Conservation (phyloP, 2,329 filamentous ascomycete species). For the Exophiala bonariae region DNA sequence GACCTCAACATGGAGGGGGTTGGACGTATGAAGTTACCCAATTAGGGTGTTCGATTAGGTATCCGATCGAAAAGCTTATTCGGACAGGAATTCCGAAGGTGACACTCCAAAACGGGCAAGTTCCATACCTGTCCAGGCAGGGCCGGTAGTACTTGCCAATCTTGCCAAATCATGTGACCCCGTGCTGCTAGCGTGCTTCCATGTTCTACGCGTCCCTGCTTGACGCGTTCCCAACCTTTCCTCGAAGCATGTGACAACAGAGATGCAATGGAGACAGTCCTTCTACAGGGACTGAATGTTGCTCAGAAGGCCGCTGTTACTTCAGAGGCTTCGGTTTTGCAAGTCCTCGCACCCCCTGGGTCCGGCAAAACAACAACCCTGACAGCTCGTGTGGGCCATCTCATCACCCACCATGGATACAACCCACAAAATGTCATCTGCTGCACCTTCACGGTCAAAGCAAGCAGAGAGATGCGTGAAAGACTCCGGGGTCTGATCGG, state of each 20-base stretch:
- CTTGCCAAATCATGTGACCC: too few species aligned
- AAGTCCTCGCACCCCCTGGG: conserved; percentile 64
- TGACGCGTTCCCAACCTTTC: background rate
- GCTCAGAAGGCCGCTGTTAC: conserved; percentile 66
- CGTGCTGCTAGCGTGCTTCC: too few species aligned
- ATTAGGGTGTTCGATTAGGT: too few species aligned
- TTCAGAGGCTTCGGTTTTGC: conserved; percentile 59
- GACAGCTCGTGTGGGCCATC: conserved; percentile 86
- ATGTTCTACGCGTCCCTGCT: conserved; percentile 6
- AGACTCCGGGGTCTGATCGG: conserved; percentile 81
- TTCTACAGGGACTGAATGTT: conserved; percentile 63
- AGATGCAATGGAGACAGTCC: conserved; percentile 40
- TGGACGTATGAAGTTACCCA: too few species aligned
- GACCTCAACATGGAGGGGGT: too few species aligned
- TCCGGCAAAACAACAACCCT: conserved; percentile 94
- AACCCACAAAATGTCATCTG: conserved; percentile 87
- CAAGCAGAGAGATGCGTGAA: conserved; percentile 88
- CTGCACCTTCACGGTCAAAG: conserved; percentile 96
- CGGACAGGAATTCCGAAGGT: too few species aligned
- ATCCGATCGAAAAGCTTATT: too few species aligned
- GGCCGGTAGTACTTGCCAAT: too few species aligned
- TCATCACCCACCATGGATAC: conserved; percentile 70
- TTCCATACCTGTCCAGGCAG: too few species aligned
- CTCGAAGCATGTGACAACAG: background rate
- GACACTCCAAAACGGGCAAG: too few species aligned